These are phyloP conservation scores for Cylindrodendrum hubeiense DNA, from an alignment of 2,329 filamentous ascomycete species.

Conservation along the genomic window DNA sequence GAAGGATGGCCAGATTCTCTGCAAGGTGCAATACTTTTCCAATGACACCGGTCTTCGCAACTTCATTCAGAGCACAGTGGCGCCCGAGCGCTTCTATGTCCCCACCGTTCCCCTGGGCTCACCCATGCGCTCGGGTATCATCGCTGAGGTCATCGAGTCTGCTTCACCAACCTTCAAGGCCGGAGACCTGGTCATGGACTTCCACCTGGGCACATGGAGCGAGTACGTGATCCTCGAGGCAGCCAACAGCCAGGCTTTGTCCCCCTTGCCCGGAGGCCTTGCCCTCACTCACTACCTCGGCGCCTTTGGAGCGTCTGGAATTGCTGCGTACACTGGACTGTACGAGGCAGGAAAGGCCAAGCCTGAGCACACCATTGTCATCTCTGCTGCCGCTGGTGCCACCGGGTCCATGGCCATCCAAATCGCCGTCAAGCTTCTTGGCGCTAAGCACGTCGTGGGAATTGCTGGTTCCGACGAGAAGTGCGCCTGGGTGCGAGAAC, in stretches of 20 bases:
- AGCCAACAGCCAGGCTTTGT: conserved; percentile 39
- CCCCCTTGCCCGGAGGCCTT: conserved; percentile 40
- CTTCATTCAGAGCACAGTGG: conserved; percentile 46
- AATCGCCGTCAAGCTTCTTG: conserved; percentile 44
- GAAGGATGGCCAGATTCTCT: conserved; percentile 44
- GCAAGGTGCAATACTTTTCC: conserved; percentile 44
- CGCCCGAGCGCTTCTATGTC: conserved; percentile 45
- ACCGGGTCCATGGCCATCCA: conserved; percentile 47
- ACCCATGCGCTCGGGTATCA: conserved; percentile 46
- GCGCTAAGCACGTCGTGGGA: conserved; percentile 45
- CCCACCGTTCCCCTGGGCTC: conserved; percentile 44
- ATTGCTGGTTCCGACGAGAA: conserved; percentile 46
- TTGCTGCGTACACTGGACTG: conserved; percentile 43
- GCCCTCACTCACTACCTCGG: conserved; percentile 45
- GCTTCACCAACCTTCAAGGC: conserved; percentile 40
- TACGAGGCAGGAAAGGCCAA: conserved; percentile 42
- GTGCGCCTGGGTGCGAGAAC: conserved; percentile 43
- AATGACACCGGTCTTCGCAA: conserved; percentile 46
- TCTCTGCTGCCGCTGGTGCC: conserved; percentile 45
- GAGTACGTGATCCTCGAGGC: conserved; percentile 44
- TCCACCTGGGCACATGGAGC: conserved; percentile 46
- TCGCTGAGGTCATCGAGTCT: conserved; percentile 46
- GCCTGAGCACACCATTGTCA: conserved; percentile 45
- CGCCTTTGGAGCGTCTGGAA: conserved; percentile 45
- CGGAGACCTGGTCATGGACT: conserved; percentile 46